Evolutionary conservation across 768 basidiomycete species (phyloP).

Genomic region (Tulasnella sp.): DNA sequence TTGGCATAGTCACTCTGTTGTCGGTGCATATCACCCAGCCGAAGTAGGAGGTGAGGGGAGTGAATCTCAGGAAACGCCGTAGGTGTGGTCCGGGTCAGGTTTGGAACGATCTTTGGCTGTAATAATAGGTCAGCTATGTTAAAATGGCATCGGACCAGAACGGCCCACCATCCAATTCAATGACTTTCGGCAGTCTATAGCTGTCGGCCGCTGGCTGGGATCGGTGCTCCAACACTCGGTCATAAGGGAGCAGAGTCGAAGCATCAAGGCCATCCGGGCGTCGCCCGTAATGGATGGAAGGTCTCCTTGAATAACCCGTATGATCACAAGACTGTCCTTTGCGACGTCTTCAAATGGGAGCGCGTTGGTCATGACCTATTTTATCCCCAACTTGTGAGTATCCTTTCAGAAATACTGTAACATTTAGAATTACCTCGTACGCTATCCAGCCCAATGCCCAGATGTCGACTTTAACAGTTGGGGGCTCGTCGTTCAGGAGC

Average conservation of each 20-base stretch:
- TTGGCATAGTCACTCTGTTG: background rate
- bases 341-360: background rate
- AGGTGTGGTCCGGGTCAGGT: background rate
- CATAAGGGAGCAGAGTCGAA: background rate
- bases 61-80: background rate
- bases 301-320: background rate
- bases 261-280: background rate
- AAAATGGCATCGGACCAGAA: background rate
- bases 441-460: background rate
- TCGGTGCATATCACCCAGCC: background rate
- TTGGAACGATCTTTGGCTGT: background rate
- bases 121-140: background rate
- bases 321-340: background rate
- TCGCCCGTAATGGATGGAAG: conserved; percentile 1
- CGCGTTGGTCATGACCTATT: background rate
- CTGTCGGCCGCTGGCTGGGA: background rate
- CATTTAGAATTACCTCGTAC: background rate
- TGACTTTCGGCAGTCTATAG: background rate
- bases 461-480: background rate
- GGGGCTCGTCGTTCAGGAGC: background rate
- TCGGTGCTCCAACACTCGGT: background rate
- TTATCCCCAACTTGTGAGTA: too few species aligned
- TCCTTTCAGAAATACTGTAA: background rate
- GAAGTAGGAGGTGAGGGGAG: background rate
- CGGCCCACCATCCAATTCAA: background rate